These are phyloP conservation scores for Diaporthe helianthi DNA, from an alignment of 2,329 filamentous ascomycete genomes.

Conservation along the genomic window DNA sequence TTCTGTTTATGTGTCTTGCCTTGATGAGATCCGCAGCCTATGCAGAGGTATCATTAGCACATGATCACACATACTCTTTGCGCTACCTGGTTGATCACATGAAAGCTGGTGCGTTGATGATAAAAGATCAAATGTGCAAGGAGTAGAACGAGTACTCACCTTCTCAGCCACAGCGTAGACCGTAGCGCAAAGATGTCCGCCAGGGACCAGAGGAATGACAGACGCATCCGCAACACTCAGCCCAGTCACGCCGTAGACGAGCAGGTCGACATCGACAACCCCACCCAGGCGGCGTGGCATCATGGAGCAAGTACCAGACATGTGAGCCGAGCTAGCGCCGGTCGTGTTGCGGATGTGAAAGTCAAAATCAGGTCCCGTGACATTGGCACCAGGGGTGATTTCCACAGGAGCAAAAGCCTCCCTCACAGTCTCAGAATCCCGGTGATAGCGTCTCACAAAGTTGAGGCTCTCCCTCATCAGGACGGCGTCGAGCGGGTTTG, in stretches of 20 bases:
- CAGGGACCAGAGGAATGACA: conserved; percentile 23
- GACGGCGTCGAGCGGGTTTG: neutral
- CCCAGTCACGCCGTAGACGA: conserved; percentile 25
- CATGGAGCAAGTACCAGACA: conserved; percentile 14
- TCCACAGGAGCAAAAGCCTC: neutral
- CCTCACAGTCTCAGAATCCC: neutral
- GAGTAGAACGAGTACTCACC: neutral
- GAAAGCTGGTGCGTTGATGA: neutral
- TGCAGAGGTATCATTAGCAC: neutral
- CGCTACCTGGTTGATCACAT: neutral
- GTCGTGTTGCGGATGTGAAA: neutral
- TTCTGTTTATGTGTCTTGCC: neutral
- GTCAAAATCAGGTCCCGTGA: neutral
- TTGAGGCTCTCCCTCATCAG: neutral
- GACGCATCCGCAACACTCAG: conserved; percentile 29
- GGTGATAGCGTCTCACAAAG: neutral
- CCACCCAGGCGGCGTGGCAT: conserved; percentile 18
- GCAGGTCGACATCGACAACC: conserved; percentile 20
- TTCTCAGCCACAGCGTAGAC: conserved; percentile 31
- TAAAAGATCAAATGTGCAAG: neutral
- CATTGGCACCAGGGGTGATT: neutral
- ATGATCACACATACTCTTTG: too few relatives aligned
- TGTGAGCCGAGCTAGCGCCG: neutral
- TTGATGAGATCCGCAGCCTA: neutral
- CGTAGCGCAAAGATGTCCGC: conserved; percentile 14